These are phyloP conservation scores for Neurospora africana DNA, from an alignment of 495 filamentous ascomycete genomes.

Conservation along the genomic window DNA sequence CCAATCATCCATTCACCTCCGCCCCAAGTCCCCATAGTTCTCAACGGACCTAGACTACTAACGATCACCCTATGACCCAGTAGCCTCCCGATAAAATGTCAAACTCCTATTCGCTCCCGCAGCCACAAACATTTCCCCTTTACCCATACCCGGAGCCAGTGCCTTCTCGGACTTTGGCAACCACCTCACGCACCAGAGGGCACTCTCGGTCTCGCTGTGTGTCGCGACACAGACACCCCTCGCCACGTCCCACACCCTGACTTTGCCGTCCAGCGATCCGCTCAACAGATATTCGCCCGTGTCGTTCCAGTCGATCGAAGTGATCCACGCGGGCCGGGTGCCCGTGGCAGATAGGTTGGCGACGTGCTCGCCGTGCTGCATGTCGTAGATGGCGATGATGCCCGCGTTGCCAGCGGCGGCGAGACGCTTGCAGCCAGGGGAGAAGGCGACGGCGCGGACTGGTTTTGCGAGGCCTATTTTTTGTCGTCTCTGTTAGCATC, in stretches of 20 bases:
- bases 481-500: background rate
- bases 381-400: slow-evolving; percentile 85
- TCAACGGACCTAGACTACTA: no score
- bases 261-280: slow-evolving; percentile 82
- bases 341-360: slow-evolving; percentile 57
- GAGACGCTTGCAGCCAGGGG: slow-evolving; percentile 69
- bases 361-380: slow-evolving; percentile 82
- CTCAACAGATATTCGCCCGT: slow-evolving; percentile 90
- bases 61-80: slow-evolving; percentile 46
- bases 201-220: slow-evolving; percentile 78
- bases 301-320: slow-evolving; percentile 81
- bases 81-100: slow-evolving; percentile 86
- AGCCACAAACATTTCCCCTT: slow-evolving; percentile 77
- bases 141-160: slow-evolving; percentile 34
- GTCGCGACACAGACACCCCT: slow-evolving; percentile 78
- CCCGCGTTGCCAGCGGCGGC: slow-evolving; percentile 88
- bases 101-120: slow-evolving; percentile 72
- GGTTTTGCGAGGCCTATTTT: slow-evolving; percentile 70
- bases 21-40: no score
- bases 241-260: slow-evolving; percentile 89
- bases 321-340: slow-evolving; percentile 67
- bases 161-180: slow-evolving; percentile 54
- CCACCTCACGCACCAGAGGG: slow-evolving; percentile 83
- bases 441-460: slow-evolving; percentile 75
- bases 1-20: no score